Conservation (phyloP, 306 rosid species). For the Rosa rugosa region DNA sequence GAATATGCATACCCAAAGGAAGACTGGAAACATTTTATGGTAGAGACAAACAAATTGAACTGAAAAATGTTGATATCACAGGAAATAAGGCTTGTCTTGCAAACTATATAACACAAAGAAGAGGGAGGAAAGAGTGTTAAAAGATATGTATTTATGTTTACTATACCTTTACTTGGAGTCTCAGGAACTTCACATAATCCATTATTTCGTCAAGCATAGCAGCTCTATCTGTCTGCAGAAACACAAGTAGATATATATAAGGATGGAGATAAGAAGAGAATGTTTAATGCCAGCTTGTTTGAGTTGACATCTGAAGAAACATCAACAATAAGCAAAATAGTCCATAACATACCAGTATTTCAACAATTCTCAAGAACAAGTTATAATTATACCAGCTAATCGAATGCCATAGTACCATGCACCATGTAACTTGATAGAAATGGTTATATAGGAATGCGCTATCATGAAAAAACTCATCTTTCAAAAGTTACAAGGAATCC, state of each 20-base stretch:
- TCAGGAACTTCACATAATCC: slow-evolving; percentile 94
- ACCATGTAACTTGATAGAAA: not conserved
- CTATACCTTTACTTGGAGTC: slow-evolving; percentile 91
- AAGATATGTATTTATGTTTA: slow-evolving; percentile 1
- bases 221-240: slow-evolving; percentile 83
- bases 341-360: not conserved
- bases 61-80: not conserved
- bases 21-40: not conserved
- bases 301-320: slow-evolving; percentile 11
- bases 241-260: slow-evolving; percentile 10
- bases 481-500: not conserved
- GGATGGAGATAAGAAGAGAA: not conserved
- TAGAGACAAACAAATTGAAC: not conserved
- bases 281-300: not conserved
- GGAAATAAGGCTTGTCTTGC: not conserved
- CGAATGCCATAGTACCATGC: not conserved
- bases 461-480: not conserved
- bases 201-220: slow-evolving; percentile 97
- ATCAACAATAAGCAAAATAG: not conserved
- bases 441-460: not conserved
- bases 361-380: slow-evolving; percentile 6
- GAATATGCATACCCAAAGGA: not conserved
- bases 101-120: not conserved
- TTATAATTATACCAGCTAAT: not conserved
- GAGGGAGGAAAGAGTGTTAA: not conserved